Percentiles rank a stretch among this genome's conserved stretches.
Conservation (phyloP, 192 early-diverging fungal species). For the Coemansia sp. region DNA sequence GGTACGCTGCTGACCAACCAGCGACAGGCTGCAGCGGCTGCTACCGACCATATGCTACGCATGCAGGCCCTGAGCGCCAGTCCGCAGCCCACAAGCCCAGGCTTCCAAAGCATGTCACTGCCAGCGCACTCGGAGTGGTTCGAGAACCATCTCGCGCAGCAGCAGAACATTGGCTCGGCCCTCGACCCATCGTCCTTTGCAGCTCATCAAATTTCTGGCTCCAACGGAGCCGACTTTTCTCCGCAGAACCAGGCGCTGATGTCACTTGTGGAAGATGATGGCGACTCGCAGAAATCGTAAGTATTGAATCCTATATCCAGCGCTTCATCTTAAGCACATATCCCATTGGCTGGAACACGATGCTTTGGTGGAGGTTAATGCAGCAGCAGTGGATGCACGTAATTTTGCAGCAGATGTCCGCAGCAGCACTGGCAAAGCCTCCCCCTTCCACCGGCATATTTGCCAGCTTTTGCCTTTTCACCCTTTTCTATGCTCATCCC, state of each 20-base stretch:
- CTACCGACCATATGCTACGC: slow-evolving; percentile 39
- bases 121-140: slow-evolving; percentile 57
- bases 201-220: slow-evolving; percentile 32
- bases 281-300: slow-evolving; percentile 44
- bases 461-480: not conserved
- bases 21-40: slow-evolving; percentile 17
- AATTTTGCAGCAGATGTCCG: too few species aligned
- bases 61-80: slow-evolving; percentile 43
- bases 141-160: slow-evolving; percentile 51
- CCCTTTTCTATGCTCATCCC: not conserved
- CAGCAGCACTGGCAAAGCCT: too few species aligned
- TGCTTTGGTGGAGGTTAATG: not conserved
- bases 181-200: slow-evolving; percentile 53
- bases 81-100: slow-evolving; percentile 36
- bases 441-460: too few species aligned
- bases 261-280: slow-evolving; percentile 49
- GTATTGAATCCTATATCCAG: slow-evolving; percentile 1
- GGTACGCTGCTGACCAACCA: slow-evolving; percentile 34
- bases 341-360: not conserved
- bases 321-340: too few species aligned
- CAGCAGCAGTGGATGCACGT: too few species aligned
- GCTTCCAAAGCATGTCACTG: slow-evolving; percentile 63
- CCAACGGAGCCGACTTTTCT: slow-evolving; percentile 44
- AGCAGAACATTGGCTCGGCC: slow-evolving; percentile 56
- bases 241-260: slow-evolving; percentile 50